Evolutionary conservation across 2,329 filamentous ascomycete species (phyloP).

Genomic region (Clonostachys chloroleuca): DNA sequence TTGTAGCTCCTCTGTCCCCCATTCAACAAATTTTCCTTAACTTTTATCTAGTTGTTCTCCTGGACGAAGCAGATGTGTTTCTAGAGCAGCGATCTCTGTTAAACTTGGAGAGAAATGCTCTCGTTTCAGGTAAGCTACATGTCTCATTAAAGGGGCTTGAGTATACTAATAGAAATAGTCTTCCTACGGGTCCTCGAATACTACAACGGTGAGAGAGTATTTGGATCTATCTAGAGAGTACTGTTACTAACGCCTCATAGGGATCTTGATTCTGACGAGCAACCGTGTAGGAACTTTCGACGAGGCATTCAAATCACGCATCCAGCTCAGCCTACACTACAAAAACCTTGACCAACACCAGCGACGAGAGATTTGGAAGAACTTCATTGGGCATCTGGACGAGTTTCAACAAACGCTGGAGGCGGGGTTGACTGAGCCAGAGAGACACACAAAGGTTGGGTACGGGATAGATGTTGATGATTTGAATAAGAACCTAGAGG

Average conservation of each 20-base stretch:
- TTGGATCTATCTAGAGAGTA: too few species aligned
- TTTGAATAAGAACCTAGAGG: background rate
- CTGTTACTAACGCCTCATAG: constrained; percentile 16
- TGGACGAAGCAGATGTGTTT: too few species aligned
- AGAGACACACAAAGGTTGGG: background rate
- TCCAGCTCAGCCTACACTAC: constrained; percentile 25
- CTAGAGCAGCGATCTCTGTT: too few species aligned
- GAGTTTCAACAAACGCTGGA: background rate
- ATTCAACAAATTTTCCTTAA: too few species aligned
- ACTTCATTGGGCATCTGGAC: constrained; percentile 13
- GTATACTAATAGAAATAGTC: background rate
- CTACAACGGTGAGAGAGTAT: background rate
- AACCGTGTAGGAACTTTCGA: constrained; percentile 27
- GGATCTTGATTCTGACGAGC: constrained; percentile 27
- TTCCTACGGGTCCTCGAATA: background rate
- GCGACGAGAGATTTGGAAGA: constrained; percentile 18
- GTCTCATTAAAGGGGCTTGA: background rate
- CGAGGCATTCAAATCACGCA: constrained; percentile 27
- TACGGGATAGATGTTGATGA: background rate
- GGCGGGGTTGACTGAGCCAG: background rate
- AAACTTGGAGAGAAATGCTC: too few species aligned
- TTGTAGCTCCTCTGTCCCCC: background rate
- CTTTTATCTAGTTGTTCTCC: too few species aligned
- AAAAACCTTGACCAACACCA: constrained; percentile 12
- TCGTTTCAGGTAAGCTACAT: too few species aligned